Conservation (phyloP, 2,329 filamentous ascomycete species). For the Talaromyces atroroseus region DNA sequence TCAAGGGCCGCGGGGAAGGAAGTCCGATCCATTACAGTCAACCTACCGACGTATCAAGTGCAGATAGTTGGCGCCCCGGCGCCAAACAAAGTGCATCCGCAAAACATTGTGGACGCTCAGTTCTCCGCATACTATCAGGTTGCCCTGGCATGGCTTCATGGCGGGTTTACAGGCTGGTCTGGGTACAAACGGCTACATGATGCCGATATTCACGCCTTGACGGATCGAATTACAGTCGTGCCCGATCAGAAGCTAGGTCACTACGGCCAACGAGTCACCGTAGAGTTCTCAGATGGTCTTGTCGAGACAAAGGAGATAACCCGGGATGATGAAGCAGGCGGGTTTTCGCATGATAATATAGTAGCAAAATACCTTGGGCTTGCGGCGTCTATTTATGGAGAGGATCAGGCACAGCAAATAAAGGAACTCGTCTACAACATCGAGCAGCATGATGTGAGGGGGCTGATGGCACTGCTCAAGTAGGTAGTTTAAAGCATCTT, state of each 20-base stretch:
- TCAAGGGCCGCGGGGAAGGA: background rate
- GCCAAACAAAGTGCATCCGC: conserved; percentile 31
- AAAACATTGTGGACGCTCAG: conserved; percentile 31
- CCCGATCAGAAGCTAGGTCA: background rate
- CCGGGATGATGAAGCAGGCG: background rate
- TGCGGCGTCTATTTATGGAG: background rate
- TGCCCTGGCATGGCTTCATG: conserved; percentile 17
- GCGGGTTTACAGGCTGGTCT: background rate
- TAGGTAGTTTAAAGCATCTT: background rate
- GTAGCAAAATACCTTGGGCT: background rate
- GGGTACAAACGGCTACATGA: background rate
- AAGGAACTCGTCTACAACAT: background rate
- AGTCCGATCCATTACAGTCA: background rate
- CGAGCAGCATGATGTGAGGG: background rate
- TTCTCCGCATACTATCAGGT: conserved; percentile 32
- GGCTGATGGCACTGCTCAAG: background rate
- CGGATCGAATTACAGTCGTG: background rate
- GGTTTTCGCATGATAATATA: background rate
- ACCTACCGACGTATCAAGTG: background rate
- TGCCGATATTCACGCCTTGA: background rate
- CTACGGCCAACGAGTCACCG: background rate
- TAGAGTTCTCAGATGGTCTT: background rate
- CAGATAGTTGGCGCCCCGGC: conserved; percentile 27
- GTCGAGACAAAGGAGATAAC: background rate
- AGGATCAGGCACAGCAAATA: background rate